Evolutionary conservation across 192 early-diverging fungal species (phyloP).

Genomic region (Rhizophagus clarus): DNA sequence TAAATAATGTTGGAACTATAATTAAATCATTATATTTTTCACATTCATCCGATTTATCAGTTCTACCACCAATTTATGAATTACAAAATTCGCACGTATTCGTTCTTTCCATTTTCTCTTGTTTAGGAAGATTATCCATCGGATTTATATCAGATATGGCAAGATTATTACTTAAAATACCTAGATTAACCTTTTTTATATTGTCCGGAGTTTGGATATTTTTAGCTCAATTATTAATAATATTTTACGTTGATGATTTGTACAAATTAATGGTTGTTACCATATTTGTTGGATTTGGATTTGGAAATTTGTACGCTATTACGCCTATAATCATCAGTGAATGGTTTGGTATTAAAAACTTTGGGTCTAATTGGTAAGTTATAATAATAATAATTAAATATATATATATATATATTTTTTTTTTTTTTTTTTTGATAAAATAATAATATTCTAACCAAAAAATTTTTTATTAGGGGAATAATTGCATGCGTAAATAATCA

Average conservation of each 20-base stretch:
- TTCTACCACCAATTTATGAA: slow-evolving; percentile 14
- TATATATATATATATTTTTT: too few relatives aligned
- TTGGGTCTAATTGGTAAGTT: slow-evolving; percentile 45
- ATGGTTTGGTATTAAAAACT: slow-evolving; percentile 44
- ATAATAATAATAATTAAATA: too few relatives aligned
- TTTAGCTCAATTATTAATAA: slow-evolving; percentile 40
- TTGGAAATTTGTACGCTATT: slow-evolving; percentile 44
- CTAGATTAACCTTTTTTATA: slow-evolving; percentile 39
- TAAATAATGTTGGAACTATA: slow-evolving; percentile 46
- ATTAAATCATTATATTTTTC: slow-evolving; percentile 35
- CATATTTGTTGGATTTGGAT: slow-evolving; percentile 39
- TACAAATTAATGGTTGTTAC: slow-evolving; percentile 30
- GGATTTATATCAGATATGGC: slow-evolving; percentile 47
- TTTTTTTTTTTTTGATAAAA: too few relatives aligned
- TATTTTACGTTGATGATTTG: slow-evolving; percentile 24
- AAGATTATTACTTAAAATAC: slow-evolving; percentile 37
- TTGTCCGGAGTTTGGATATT: slow-evolving; percentile 39
- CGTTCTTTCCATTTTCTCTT: slow-evolving; percentile 45
- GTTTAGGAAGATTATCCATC: slow-evolving; percentile 41
- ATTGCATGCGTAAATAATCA: not conserved
- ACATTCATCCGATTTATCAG: too few relatives aligned
- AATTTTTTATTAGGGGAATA: not conserved
- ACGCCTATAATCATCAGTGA: slow-evolving; percentile 44
- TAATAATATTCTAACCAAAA: not conserved
- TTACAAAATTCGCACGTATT: slow-evolving; percentile 50